Conservation (phyloP, 148 eudicot genomes). For the Cornus suecica region DNA sequence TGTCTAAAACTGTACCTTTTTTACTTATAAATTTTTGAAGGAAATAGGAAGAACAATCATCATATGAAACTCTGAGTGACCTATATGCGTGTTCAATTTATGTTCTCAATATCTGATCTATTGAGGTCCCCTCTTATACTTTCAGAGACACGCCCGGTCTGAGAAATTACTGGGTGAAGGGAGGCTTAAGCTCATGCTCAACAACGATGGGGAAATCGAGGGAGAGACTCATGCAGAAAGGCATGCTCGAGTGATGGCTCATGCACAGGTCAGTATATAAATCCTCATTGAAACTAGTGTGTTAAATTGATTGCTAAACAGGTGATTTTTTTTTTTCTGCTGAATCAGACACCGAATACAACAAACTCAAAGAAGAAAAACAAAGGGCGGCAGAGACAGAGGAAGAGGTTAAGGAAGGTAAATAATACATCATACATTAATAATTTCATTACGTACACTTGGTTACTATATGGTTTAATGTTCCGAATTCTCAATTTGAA, state of each 20-base stretch:
- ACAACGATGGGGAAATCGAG: slow-evolving; percentile 75
- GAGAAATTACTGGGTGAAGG: slow-evolving; percentile 70
- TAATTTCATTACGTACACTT: neutral
- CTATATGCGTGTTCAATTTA: too few relatives aligned
- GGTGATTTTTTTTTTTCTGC: neutral
- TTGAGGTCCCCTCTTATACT: neutral
- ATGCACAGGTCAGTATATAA: slow-evolving; percentile 49
- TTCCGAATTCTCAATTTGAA: neutral
- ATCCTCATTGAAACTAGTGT: neutral
- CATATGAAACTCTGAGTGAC: too few relatives aligned
- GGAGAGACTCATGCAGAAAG: slow-evolving; percentile 76
- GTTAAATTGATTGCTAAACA: neutral
- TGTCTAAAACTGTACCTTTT: too few relatives aligned
- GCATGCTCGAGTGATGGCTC: slow-evolving; percentile 58
- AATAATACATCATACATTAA: neutral
- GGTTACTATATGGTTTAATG: neutral
- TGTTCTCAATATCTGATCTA: neutral
- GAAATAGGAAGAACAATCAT: too few relatives aligned
- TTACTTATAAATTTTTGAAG: too few relatives aligned
- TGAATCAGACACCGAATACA: slow-evolving; percentile 11
- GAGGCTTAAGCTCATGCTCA: slow-evolving; percentile 75
- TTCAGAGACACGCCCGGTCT: slow-evolving; percentile 81
- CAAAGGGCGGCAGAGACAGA: slow-evolving; percentile 68
- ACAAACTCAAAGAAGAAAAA: slow-evolving; percentile 41
- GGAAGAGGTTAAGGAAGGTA: slow-evolving; percentile 62